phyloP scores from a whole-genome alignment of 2,329 filamentous ascomycete species.

The Boeremia lycopersici region DNA sequence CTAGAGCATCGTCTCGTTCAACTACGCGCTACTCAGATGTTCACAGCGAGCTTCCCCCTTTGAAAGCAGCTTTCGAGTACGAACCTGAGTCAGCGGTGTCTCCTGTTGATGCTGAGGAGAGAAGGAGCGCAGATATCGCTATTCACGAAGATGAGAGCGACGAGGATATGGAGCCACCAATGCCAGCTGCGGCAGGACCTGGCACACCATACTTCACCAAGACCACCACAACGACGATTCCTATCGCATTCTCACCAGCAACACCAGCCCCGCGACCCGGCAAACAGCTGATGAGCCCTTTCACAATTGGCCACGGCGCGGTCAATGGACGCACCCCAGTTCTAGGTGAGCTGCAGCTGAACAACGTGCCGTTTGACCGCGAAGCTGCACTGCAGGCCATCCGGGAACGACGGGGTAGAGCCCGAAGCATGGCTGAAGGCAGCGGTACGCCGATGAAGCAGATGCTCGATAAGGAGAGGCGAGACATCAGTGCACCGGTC shows the following conservation, averaged over 20 bases:
- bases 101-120: conserved; percentile 7
- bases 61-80: conserved; percentile 19
- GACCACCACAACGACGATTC: conserved; percentile 57
- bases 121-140: conserved; percentile 26
- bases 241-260: conserved; percentile 53
- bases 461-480: conserved; percentile 57
- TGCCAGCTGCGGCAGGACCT: conserved; percentile 33
- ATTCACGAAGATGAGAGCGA: conserved; percentile 46
- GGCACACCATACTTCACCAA: conserved; percentile 39
- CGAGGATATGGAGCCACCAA: conserved; percentile 32
- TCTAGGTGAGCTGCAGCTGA: conserved; percentile 41
- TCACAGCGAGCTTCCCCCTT: conserved; percentile 19
- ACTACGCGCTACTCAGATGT: conserved; percentile 30
- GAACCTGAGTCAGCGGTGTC: conserved; percentile 4
- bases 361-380: conserved; percentile 55
- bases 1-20: conserved; percentile 23
- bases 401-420: conserved; percentile 71
- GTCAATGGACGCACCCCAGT: conserved; percentile 37
- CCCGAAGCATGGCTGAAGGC: conserved; percentile 70
- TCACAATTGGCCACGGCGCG: conserved; percentile 45
- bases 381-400: conserved; percentile 79
- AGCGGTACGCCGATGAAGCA: conserved; percentile 66
- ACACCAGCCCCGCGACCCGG: conserved; percentile 41
- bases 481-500: conserved; percentile 56
- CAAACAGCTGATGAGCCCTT: conserved; percentile 37